Evolutionary conservation across 441 rosid genomes (phyloP), one percentile per base, ranked within the genome.

Genomic region (Erysimum cheiri): DNA sequence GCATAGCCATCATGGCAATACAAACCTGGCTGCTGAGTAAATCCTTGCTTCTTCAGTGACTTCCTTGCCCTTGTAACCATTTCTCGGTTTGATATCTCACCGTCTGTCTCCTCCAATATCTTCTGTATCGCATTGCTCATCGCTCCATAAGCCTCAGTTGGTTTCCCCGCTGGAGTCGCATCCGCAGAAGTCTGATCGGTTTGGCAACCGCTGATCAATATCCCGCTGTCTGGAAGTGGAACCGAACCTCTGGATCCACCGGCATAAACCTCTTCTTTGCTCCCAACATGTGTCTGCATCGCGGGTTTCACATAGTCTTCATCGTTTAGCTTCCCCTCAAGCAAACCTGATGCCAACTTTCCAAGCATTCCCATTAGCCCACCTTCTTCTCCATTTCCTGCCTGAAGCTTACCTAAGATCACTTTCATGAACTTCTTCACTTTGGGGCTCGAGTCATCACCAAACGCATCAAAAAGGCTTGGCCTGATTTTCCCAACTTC

Each of bases 401-500:
- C 59, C 12, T 87, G 82, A 59, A 94, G 88, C 73, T 94, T 94
- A 79, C 75, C 70, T 70, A 90, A 59, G 26, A 91, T 78, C 58
- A 90, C 84, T 49, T 90, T 91, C 98, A 94, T 91, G 69, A 94
- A 94, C 77, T 94, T 94, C 88, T 94, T 94, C 84, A 94, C 97
- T 73, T 94, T 94, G 10, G 98, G 97, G 70, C 91, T 94, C 9
- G 98, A 70, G 46, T 94, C 98, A 19, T 88, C 96, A 48, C 98
- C 97, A 54, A 94, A 94, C 12, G 82, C 75, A 46, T 94, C 96
- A 19, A 85, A 91, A 26, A 94, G 90, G 2, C 96, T 81, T 5
- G 97, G 96, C 75, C 97, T 82, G 75, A 91, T 81, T 75, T 86
- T 88, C 40, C 99, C 98, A 3, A 94, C 96, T 50, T 88, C 91